Evolutionary conservation across 1,284 basidiomycete genomes (phyloP).

Genomic region (Singerocomus rubriflavus): DNA sequence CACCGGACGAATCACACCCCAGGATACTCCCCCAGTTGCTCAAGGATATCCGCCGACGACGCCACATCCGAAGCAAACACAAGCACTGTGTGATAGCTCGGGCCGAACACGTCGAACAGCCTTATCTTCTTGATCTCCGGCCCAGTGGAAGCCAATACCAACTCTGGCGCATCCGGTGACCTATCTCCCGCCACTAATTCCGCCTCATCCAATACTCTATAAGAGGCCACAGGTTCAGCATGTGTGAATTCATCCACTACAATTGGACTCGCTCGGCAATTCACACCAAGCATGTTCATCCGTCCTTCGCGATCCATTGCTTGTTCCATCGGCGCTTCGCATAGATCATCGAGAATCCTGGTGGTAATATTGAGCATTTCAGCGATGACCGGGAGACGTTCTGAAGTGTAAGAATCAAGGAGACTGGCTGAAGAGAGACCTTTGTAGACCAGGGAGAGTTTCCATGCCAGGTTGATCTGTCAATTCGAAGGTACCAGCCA

Average conservation of each 20-base stretch:
- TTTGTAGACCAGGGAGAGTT: slow-evolving; percentile 38
- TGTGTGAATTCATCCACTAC: slow-evolving; percentile 27
- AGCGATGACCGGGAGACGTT: slow-evolving; percentile 39
- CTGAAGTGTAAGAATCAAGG: slow-evolving; percentile 35
- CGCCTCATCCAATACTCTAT: slow-evolving; percentile 11
- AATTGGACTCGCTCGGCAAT: slow-evolving; percentile 33
- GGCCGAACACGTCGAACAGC: slow-evolving; percentile 27
- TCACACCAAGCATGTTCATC: slow-evolving; percentile 35
- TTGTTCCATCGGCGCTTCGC: neutral
- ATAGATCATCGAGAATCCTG: neutral
- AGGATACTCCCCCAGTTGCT: slow-evolving; percentile 4
- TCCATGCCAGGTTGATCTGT: slow-evolving; percentile 43
- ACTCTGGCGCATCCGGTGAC: slow-evolving; percentile 20
- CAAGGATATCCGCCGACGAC: slow-evolving; percentile 7
- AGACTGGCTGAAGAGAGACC: slow-evolving; percentile 31
- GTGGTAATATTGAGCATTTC: slow-evolving; percentile 35
- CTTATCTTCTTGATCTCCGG: neutral
- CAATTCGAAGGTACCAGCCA: neutral
- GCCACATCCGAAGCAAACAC: slow-evolving; percentile 18
- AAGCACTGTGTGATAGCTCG: slow-evolving; percentile 24
- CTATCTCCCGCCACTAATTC: slow-evolving; percentile 20
- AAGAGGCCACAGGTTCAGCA: slow-evolving; percentile 9
- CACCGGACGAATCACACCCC: neutral
- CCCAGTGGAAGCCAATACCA: neutral
- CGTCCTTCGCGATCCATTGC: slow-evolving; percentile 11